phyloP scores from a whole-genome alignment of 2,329 filamentous ascomycete genomes.

The Stromatinia cepivora region DNA sequence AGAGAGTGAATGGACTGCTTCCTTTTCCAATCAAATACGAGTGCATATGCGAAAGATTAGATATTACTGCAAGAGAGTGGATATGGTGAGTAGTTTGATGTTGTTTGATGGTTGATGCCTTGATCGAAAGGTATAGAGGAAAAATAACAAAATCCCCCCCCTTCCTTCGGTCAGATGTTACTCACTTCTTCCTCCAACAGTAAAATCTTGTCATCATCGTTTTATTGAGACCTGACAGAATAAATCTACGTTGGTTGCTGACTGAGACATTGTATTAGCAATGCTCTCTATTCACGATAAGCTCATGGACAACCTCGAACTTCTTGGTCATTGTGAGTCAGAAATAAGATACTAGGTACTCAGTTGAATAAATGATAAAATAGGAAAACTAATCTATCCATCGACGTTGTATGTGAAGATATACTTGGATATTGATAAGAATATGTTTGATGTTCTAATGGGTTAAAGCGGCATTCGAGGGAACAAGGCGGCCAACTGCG shows the following conservation, averaged over 20 bases:
- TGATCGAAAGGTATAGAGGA: neutral
- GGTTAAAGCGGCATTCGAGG: too few species aligned
- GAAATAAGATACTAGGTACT: too few species aligned
- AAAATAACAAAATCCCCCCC: neutral
- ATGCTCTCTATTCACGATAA: too few species aligned
- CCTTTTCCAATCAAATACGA: neutral
- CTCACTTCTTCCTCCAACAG: neutral
- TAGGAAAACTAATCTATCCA: too few species aligned
- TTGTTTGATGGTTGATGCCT: neutral
- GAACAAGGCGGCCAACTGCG: too few species aligned
- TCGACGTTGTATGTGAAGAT: too few species aligned
- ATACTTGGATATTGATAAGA: too few species aligned
- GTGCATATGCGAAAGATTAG: slow-evolving; percentile 5
- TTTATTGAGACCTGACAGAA: neutral
- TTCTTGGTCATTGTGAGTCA: too few species aligned
- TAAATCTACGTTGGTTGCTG: neutral
- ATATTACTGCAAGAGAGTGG: slow-evolving; percentile 4
- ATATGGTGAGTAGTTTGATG: neutral
- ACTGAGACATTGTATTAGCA: slow-evolving; percentile 3
- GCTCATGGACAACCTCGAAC: neutral
- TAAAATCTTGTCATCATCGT: neutral
- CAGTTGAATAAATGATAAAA: too few species aligned
- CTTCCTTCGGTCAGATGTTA: neutral
- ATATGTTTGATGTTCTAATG: too few species aligned
- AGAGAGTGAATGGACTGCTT: neutral